These are phyloP conservation scores for Fusarium sp. DNA, from an alignment of 2,329 filamentous ascomycete species.

Conservation along the genomic window DNA sequence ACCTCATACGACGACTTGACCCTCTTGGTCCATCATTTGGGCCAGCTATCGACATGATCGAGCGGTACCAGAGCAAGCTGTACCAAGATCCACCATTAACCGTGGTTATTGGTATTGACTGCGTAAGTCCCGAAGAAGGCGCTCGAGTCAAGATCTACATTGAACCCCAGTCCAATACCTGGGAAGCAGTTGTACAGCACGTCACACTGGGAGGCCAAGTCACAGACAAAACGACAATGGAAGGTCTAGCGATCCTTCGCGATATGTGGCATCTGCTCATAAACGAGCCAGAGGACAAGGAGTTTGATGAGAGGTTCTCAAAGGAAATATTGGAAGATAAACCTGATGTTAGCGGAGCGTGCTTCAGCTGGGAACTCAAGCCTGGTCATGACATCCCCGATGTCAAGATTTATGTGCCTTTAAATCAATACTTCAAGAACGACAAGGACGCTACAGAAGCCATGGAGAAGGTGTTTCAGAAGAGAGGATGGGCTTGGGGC, in stretches of 20 bases:
- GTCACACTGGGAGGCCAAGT: conserved; percentile 38
- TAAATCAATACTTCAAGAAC: conserved; percentile 35
- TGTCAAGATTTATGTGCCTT: conserved; percentile 42
- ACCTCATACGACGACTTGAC: conserved; percentile 35
- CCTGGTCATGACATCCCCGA: conserved; percentile 34
- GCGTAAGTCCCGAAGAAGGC: conserved; percentile 37
- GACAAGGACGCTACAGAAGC: conserved; percentile 13
- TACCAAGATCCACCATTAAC: conserved; percentile 28
- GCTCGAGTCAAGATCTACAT: conserved; percentile 43
- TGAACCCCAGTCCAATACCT: conserved; percentile 36
- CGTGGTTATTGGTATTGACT: conserved; percentile 42
- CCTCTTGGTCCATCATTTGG: conserved; percentile 20
- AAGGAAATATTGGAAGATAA: conserved; percentile 19
- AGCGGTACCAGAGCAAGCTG: conserved; percentile 25
- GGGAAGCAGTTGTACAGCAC: conserved; percentile 36
- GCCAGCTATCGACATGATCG: conserved; percentile 28
- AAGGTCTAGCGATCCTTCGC: conserved; percentile 34
- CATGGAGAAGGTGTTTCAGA: conserved; percentile 20
- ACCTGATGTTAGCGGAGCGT: conserved; percentile 31
- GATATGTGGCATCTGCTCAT: conserved; percentile 42
- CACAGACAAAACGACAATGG: conserved; percentile 28
- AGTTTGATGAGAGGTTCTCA: conserved; percentile 1
- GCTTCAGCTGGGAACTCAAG: conserved; percentile 42
- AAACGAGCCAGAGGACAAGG: conserved; percentile 34
- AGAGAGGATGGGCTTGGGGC: conserved; percentile 26